Evolutionary conservation across 2,329 filamentous ascomycete genomes (phyloP), one percentile per base, ranked within the genome.

Genomic region (Dactylellina sp.): DNA sequence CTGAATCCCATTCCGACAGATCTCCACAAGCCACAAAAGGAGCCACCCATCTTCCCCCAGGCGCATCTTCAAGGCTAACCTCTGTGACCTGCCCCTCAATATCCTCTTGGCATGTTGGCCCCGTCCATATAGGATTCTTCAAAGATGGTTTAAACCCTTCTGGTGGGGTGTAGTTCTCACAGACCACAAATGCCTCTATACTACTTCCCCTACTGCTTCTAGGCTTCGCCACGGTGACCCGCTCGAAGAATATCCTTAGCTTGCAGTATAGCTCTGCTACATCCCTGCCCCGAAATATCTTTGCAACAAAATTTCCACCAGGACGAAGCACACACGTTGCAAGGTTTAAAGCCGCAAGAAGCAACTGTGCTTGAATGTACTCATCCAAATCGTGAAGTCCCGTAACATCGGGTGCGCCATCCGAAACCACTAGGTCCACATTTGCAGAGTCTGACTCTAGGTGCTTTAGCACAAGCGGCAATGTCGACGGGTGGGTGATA

Each of bases 11-110:
- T 9, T 92, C 89, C 22, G 93, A 96, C 60, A 99, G 85, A 82
- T 99, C 95, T 49, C 95, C 95, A 80, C 95, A 99, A n/a, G 95
- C 93, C 78, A 99, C 87, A 80, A 99, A 99, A 0, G 94, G 93
- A 2, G 93, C 93, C 77, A 98, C 94, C 93, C 94, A 98, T 56
- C 90, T 84, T 28, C 84, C 81, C 71, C 88, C 84, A 56, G 82
- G 77, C 70, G 80, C 56, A 64, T 80, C 76, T 76, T 81, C 79
- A 11, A 81, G 80, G 53, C 81, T 79, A 11, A 80, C 76, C 74
- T 80, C 79, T 0, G 79, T 79, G 35, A 75, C 76, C 20, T 76
- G 78, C 59, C 63, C 59, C 63, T 50, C 71, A 37, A 68, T 63
- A 63, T 68, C 63, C 50, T 75, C 63, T 50, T 70, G 63, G 56